Conservation (phyloP, 2,329 filamentous ascomycete genomes). For the Talaromyces funiculosus region DNA sequence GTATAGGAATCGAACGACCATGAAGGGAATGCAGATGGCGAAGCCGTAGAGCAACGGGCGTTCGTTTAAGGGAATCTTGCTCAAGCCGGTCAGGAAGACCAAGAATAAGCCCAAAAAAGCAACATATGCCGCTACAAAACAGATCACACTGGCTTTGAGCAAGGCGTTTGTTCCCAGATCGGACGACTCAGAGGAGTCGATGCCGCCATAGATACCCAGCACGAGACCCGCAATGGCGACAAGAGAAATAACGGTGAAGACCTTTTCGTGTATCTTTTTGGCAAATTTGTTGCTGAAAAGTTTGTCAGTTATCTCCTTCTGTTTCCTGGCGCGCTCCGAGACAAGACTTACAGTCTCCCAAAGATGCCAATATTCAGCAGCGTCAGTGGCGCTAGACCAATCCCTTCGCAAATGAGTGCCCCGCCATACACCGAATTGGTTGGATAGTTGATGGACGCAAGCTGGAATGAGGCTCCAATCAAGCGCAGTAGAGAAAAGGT, state of each 20-base stretch:
- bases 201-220: constrained; percentile 4
- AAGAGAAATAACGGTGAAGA: background rate
- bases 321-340: background rate
- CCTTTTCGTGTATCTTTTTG: constrained; percentile 4
- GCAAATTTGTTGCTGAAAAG: background rate
- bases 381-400: constrained; percentile 2
- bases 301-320: background rate
- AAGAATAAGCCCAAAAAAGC: background rate
- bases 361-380: constrained; percentile 7
- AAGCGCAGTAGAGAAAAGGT: background rate
- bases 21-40: background rate
- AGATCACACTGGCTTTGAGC: constrained; percentile 5
- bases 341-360: constrained; percentile 4
- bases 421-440: constrained; percentile 4
- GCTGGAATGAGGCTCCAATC: constrained; percentile 4
- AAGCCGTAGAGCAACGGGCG: background rate
- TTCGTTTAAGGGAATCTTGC: background rate
- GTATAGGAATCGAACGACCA: constrained; percentile 4
- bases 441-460: constrained; percentile 1
- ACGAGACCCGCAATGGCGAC: constrained; percentile 7
- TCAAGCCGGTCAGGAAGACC: background rate
- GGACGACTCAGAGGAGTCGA: background rate
- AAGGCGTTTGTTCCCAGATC: constrained; percentile 1
- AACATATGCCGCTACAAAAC: background rate
- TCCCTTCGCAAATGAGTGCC: constrained; percentile 2